Evolutionary conservation across 148 eudicot species (phyloP).

Genomic region (Persicaria tinctoria): DNA sequence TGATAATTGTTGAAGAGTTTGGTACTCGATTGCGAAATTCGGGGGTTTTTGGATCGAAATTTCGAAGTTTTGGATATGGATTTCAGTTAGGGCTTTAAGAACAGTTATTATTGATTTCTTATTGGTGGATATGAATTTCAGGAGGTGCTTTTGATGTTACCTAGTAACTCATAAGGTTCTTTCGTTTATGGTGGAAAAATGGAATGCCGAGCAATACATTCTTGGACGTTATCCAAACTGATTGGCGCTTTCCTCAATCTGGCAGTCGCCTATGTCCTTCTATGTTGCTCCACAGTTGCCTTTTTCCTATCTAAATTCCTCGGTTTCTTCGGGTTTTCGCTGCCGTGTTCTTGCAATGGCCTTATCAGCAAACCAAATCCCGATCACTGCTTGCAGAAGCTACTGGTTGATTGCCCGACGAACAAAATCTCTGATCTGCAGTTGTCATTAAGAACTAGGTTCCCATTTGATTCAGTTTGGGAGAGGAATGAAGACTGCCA

Average conservation of each 20-base stretch:
- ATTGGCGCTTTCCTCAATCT: slow-evolving; percentile 92
- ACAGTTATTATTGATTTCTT: not conserved
- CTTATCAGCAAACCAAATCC: slow-evolving; percentile 31
- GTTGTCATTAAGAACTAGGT: slow-evolving; percentile 38
- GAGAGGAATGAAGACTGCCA: slow-evolving; percentile 26
- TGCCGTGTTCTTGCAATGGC: slow-evolving; percentile 71
- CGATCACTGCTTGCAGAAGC: slow-evolving; percentile 36
- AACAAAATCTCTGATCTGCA: slow-evolving; percentile 52
- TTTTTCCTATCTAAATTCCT: slow-evolving; percentile 51
- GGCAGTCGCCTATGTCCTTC: slow-evolving; percentile 63
- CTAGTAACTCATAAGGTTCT: not conserved
- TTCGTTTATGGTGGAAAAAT: slow-evolving; percentile 5
- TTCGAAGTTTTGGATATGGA: not conserved
- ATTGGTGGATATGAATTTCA: not conserved
- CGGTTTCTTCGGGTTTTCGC: slow-evolving; percentile 51
- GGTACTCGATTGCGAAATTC: not conserved
- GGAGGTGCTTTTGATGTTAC: not conserved
- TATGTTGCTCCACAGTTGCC: slow-evolving; percentile 63
- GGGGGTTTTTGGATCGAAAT: not conserved
- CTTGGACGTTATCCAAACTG: slow-evolving; percentile 66
- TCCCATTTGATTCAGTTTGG: slow-evolving; percentile 54
- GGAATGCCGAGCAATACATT: slow-evolving; percentile 47
- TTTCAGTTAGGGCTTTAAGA: not conserved
- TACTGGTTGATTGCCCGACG: slow-evolving; percentile 47
- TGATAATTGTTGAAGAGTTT: not conserved